Evolutionary conservation across 176 grass and related monocot species (phyloP).

Genomic region (Lolium perenne): DNA sequence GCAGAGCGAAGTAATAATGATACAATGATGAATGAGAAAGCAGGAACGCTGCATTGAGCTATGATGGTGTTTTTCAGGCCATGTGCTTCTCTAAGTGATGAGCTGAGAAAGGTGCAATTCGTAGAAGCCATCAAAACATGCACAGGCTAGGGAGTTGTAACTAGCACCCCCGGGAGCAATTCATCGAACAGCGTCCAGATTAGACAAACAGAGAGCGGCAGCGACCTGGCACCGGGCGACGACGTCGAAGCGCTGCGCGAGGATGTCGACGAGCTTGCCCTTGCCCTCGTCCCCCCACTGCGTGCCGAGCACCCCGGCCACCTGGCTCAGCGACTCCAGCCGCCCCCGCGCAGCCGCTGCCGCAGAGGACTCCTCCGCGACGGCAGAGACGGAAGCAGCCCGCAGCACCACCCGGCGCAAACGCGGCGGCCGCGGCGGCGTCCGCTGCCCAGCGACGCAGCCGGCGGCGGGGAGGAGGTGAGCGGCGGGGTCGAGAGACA

Average conservation of each 20-base stretch:
- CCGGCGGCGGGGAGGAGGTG: slow-evolving; percentile 36
- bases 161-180: not conserved
- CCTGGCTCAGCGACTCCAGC: slow-evolving; percentile 89
- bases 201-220: not conserved
- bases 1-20: not conserved
- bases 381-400: slow-evolving; percentile 28
- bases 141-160: no score
- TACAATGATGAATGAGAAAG: not conserved
- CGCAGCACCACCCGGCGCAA: not conserved
- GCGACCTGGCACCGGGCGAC: slow-evolving; percentile 89
- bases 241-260: slow-evolving; percentile 81
- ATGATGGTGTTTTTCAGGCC: not conserved
- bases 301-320: slow-evolving; percentile 78
- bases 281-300: slow-evolving; percentile 99
- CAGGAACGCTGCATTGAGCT: not conserved
- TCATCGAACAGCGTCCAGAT: slow-evolving; percentile 40
- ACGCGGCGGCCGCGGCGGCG: not conserved
- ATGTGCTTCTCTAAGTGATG: not conserved
- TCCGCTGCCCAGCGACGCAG: not conserved
- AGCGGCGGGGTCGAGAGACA: slow-evolving; percentile 39
- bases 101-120: not conserved
- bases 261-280: slow-evolving; percentile 85
- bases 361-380: slow-evolving; percentile 44
- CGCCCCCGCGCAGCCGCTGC: slow-evolving; percentile 44
- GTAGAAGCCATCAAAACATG: no score